Percentiles rank a stretch among this genome's conserved stretches.
Evolutionary conservation across 1,284 basidiomycete species (phyloP).

Genomic region (Cutaneotrichosporon arboriforme): DNA sequence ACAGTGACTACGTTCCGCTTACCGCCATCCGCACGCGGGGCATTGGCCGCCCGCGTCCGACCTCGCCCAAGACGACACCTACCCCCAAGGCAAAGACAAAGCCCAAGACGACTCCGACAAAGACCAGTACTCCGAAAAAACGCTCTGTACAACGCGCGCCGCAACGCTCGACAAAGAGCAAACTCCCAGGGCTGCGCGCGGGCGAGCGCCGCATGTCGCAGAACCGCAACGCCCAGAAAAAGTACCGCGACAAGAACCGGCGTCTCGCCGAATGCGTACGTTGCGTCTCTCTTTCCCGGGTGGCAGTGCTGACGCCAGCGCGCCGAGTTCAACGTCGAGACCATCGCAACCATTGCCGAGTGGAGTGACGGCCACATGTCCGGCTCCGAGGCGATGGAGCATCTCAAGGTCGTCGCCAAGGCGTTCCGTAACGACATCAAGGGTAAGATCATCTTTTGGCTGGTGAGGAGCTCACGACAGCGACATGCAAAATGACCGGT

Average conservation of each 20-base stretch:
- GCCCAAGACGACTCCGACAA: neutral
- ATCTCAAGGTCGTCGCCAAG: neutral
- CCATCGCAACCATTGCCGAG: neutral
- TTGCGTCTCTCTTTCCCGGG: no score
- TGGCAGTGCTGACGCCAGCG: conserved; percentile 4
- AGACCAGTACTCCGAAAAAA: neutral
- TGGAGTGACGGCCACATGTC: neutral
- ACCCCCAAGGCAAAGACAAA: neutral
- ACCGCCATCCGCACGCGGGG: neutral
- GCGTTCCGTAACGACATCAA: neutral
- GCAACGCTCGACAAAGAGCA: neutral
- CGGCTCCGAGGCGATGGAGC: neutral
- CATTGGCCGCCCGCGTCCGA: neutral
- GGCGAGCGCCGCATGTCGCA: conserved; percentile 14
- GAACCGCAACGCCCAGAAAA: conserved; percentile 16
- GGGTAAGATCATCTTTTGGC: neutral
- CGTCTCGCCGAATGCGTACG: conserved; percentile 6
- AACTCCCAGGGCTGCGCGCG: neutral
- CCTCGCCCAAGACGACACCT: neutral
- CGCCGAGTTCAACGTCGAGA: conserved; percentile 7
- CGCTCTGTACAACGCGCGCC: neutral
- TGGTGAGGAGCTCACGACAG: neutral
- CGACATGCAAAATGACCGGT: neutral
- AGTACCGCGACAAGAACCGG: conserved; percentile 17
- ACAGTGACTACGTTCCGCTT: conserved; percentile 1